Conservation (phyloP, 495 filamentous ascomycete species). For the Podospora tetraspora region DNA sequence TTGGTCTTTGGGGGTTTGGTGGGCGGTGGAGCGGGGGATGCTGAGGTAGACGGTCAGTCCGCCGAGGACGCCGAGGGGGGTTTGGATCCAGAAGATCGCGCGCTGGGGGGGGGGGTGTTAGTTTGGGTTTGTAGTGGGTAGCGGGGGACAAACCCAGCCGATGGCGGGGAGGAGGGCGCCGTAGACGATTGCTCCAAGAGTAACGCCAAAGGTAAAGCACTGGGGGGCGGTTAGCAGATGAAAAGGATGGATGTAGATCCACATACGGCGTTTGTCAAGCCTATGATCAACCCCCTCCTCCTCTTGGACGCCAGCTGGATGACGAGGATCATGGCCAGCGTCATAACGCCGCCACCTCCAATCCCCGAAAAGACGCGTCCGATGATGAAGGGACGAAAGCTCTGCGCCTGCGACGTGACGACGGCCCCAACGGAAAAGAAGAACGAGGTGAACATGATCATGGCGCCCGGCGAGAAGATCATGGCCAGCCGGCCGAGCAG, state of each 20-base stretch:
- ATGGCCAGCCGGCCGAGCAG: conserved; percentile 60
- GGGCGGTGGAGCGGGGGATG: conserved; percentile 45
- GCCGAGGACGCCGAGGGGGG: conserved; percentile 50
- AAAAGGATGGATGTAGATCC: neutral
- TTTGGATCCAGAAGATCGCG: conserved; percentile 62
- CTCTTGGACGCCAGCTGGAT: conserved; percentile 60
- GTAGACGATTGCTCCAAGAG: conserved; percentile 63
- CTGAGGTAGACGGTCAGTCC: conserved; percentile 55
- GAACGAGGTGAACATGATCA: conserved; percentile 51
- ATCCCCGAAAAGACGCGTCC: conserved; percentile 60
- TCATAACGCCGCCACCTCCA: conserved; percentile 62
- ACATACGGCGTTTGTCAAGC: conserved; percentile 45
- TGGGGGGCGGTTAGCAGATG: neutral
- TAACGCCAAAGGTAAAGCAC: conserved; percentile 64
- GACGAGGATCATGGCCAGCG: conserved; percentile 61
- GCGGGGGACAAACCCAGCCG: conserved; percentile 57
- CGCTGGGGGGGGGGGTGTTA: conserved; percentile 39
- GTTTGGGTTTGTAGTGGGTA: neutral
- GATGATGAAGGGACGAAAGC: conserved; percentile 56
- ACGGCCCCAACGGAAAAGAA: conserved; percentile 58
- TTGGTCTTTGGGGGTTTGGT: conserved; percentile 19
- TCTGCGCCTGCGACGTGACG: conserved; percentile 53
- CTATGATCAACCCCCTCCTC: conserved; percentile 63
- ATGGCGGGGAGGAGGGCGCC: conserved; percentile 55
- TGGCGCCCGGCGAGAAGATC: conserved; percentile 60